phyloP scores from a whole-genome alignment of 2,329 filamentous ascomycete species.

The Exophiala viscosa region DNA sequence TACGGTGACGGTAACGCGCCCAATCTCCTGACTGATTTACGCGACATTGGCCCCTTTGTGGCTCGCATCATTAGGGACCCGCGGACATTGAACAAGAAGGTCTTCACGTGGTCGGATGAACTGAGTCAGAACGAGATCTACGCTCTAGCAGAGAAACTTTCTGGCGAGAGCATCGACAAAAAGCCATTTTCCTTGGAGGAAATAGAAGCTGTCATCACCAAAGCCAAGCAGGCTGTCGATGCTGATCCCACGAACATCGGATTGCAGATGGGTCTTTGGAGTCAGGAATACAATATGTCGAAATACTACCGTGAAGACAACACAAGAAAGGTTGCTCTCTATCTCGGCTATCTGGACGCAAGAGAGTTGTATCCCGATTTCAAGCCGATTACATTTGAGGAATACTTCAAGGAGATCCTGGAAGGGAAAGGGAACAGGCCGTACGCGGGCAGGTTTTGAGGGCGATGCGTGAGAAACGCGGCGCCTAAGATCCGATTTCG shows the following conservation, averaged over 20 bases:
- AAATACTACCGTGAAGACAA: constrained; percentile 53
- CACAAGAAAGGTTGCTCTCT: constrained; percentile 50
- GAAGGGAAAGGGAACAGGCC: no score
- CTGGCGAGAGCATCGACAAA: no score
- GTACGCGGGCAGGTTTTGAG: no score
- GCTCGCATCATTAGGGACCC: constrained; percentile 51
- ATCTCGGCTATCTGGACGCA: constrained; percentile 52
- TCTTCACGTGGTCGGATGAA: constrained; percentile 50
- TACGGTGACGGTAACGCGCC: constrained; percentile 46
- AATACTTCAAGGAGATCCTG: no score
- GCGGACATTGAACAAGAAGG: constrained; percentile 52
- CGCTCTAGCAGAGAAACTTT: constrained; percentile 45
- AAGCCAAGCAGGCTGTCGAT: not conserved
- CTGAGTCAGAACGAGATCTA: constrained; percentile 47
- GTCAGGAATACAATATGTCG: constrained; percentile 45
- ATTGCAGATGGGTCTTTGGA: constrained; percentile 25
- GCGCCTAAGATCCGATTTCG: no score
- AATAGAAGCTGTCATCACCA: not conserved
- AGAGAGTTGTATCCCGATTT: constrained; percentile 56
- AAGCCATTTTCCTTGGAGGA: no score
- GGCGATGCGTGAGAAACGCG: no score
- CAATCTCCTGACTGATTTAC: constrained; percentile 46
- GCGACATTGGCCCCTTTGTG: constrained; percentile 54
- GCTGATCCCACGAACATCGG: not conserved
- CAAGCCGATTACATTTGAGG: constrained; percentile 38